These are phyloP conservation scores for Fusarium sororula DNA, from an alignment of 2,329 filamentous ascomycete genomes.

Conservation along the genomic window DNA sequence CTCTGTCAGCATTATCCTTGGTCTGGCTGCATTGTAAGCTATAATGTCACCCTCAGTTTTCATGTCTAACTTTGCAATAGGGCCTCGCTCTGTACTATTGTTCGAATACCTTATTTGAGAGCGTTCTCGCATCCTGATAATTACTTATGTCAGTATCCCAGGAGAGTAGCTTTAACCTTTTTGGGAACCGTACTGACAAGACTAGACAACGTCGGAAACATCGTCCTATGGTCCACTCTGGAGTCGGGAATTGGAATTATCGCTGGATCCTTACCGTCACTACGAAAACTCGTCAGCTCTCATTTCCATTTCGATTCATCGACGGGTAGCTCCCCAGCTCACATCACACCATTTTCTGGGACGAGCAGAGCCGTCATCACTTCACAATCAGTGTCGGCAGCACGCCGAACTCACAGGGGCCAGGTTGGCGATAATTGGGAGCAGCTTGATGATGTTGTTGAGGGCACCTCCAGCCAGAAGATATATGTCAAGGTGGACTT, in stretches of 20 bases:
- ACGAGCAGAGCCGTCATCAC: not conserved
- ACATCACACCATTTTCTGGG: slow-evolving; percentile 1
- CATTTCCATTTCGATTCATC: slow-evolving; percentile 2
- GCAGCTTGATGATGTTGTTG: not conserved
- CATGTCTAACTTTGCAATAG: not conserved
- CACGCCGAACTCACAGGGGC: not conserved
- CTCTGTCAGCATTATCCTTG: slow-evolving; percentile 21
- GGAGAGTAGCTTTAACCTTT: accelerated
- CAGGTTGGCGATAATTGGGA: not conserved
- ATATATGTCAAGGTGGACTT: slow-evolving; percentile 15
- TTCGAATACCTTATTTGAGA: slow-evolving; percentile 24
- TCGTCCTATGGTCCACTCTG: slow-evolving; percentile 21
- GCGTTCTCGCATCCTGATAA: not conserved
- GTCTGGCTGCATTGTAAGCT: slow-evolving; percentile 21
- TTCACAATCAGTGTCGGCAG: not conserved
- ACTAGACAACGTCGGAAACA: slow-evolving; percentile 15
- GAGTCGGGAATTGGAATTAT: slow-evolving; percentile 32
- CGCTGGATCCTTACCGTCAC: slow-evolving; percentile 19
- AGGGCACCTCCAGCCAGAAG: not conserved
- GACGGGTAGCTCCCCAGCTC: not conserved
- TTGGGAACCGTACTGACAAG: not conserved
- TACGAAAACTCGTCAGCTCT: slow-evolving; percentile 11
- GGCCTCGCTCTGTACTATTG: slow-evolving; percentile 22
- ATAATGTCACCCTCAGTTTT: accelerated
- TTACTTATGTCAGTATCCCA: slow-evolving; percentile 12